Evolutionary conservation across 352 stramenopile genomes (phyloP), one percentile per base, ranked within the genome.

Genomic region (Pythium rhizo-oryzae): DNA sequence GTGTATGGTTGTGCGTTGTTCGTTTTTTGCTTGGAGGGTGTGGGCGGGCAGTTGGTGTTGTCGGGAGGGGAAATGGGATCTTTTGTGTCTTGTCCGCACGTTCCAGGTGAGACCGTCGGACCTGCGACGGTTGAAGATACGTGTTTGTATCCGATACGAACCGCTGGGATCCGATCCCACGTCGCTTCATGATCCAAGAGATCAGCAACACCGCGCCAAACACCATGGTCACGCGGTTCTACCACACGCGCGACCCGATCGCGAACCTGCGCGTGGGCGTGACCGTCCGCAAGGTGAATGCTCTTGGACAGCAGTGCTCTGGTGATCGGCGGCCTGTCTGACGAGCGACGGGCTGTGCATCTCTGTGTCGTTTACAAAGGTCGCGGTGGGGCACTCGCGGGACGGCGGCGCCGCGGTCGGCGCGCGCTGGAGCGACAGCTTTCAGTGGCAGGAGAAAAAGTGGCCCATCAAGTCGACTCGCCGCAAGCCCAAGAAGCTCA

Each of bases 231-330:
- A 89, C 80, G 49, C 70, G 81, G 37, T 85, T 81, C 72, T 93
- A 91, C 66, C 84, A 92, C 78, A 85, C 85, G 50, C 79, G 78
- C 65, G 83, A 91, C 62, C 82, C 85, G 12, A 90, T 93, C 64
- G 82, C 90, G 67, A 88, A 91, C 58, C 64, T 93, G 18, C 71
- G 69, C 49, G 49, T 93, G 35, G 68, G 71, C 19, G 81, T 91
- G 24, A 81, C 74, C 2, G 72, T 87, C 23, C 82, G 83, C 49
- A 92, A 93, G 82, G 85, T 89, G 21, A 8, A 16, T n/a, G 37
- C 13, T 43, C 13, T 23, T 23, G 51, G n/a, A 33, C 6, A 33
- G 28, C 28, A 33, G 28, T 6, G 28, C 28, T 33, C 28, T 33
- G 28, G 28, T 33, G 28, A 33, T 33, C 28, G 28, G 28, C 28